Evolutionary conservation across 2,329 filamentous ascomycete species (phyloP), one percentile per base, ranked within the genome.

Genomic region (Aspergillus puulaauensis): DNA sequence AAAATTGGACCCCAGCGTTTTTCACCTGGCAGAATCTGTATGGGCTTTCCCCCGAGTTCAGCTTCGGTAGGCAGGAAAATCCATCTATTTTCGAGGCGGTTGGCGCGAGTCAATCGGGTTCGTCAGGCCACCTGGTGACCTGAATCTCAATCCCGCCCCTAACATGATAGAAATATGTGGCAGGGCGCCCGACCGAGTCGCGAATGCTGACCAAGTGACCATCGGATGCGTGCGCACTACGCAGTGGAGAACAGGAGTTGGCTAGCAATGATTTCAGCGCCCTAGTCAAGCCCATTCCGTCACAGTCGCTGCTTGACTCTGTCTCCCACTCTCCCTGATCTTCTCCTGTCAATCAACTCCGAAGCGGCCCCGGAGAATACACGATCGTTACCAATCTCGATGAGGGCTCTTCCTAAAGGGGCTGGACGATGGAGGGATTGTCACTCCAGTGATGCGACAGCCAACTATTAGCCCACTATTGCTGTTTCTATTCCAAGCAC

Each of bases 231-330:
- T 53, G 17, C 27, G 11, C 8, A 47, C 17, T 33, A 6, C 24
- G 14, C 40, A 43, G 52, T 54, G 52, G 52, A 21, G 52, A 46
- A 17, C 17, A 24, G 41, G 41, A 47, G 11, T 46, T 47, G 52
- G 37, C 35, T 47, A 39, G 44, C 31, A 43, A 31, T 15, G 23
- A 35, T 27, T 19, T 48, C 37, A 48, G 19, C 23, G 27, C 44
- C 47, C 52, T 48, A 54, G 44, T 46, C 35, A 45, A 54, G 52
- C 52, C 52, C 33, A 35, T 49, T 39, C 51, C 43, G 54, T 47
- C 48, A 55, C 51, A 45, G 31, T 31, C 9, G 12, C 27, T 8
- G 24, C 35, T 41, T 41, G 35, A 51, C 48, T 40, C 41, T 17
- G 9, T 24, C 11, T 33, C n/a, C n/a, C n/a, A n/a, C n/a, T n/a